phyloP scores from a whole-genome alignment of 2,329 filamentous ascomycete genomes.

The Sporothrix phasma region DNA sequence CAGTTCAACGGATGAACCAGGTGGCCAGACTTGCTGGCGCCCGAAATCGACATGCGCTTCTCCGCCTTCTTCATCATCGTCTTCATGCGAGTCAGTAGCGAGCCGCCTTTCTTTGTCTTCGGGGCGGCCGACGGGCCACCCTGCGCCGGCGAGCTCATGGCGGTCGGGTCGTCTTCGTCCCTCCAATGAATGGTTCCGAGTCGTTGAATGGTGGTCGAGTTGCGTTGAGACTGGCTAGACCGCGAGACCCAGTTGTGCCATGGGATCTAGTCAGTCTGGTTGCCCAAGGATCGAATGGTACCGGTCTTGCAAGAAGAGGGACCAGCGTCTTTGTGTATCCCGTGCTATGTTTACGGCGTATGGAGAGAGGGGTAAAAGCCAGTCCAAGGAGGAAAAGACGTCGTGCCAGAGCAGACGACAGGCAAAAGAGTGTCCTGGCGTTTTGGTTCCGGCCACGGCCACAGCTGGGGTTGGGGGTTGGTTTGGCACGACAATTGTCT shows the following conservation, averaged over 20 bases:
- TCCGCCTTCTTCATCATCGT: constrained; percentile 40
- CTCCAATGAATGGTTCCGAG: not conserved
- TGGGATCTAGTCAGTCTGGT: not conserved
- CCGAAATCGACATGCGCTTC: constrained; percentile 21
- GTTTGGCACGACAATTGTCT: constrained; percentile 1
- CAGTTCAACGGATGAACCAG: no score
- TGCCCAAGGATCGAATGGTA: not conserved
- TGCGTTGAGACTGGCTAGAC: not conserved
- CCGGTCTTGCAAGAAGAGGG: not conserved
- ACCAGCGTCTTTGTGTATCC: constrained; percentile 9
- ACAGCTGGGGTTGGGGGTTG: not conserved
- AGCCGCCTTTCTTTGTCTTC: constrained; percentile 36
- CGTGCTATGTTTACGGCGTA: constrained; percentile 4
- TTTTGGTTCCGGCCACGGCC: constrained; percentile 4
- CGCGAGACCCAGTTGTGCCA: not conserved
- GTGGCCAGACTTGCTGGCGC: constrained; percentile 16
- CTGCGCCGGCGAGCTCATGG: constrained; percentile 36
- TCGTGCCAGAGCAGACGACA: not conserved
- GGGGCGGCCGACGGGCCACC: constrained; percentile 28
- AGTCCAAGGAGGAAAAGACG: not conserved
- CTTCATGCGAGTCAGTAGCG: constrained; percentile 41
- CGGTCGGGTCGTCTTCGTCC: not conserved
- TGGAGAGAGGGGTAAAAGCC: not conserved
- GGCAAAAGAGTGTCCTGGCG: not conserved
- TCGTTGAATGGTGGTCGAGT: not conserved